phyloP scores from a whole-genome alignment of 73 alveolate genomes.

The Blepharisma japonicum region DNA sequence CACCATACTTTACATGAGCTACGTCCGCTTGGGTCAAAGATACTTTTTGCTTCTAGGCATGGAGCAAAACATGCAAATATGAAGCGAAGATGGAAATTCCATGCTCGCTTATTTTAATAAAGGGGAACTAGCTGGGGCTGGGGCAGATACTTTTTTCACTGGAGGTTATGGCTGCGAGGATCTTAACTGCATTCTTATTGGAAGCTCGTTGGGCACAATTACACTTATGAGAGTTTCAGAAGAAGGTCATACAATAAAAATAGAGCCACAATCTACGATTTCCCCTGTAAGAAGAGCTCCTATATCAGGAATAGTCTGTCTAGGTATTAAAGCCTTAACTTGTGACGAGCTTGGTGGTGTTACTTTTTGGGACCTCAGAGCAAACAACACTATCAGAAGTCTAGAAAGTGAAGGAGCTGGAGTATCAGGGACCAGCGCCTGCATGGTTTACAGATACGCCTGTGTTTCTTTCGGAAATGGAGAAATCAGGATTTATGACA shows the following conservation, averaged over 20 bases:
- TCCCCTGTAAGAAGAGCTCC: not conserved
- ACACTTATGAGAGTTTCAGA: not conserved
- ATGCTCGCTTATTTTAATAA: slow-evolving; percentile 17
- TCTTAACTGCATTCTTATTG: not conserved
- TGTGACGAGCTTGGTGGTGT: not conserved
- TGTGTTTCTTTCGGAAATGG: slow-evolving; percentile 31
- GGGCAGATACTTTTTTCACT: slow-evolving; percentile 4
- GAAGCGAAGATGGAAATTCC: slow-evolving; percentile 30
- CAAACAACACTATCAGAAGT: not conserved
- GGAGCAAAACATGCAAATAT: not conserved
- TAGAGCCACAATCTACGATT: not conserved
- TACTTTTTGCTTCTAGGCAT: not conserved
- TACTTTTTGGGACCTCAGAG: not conserved
- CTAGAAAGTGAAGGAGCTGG: not conserved
- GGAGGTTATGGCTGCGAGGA: slow-evolving; percentile 4
- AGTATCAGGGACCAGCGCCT: not conserved
- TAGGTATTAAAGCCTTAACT: not conserved
- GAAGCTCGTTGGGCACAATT: not conserved
- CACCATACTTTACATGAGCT: not conserved
- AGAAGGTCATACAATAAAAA: not conserved
- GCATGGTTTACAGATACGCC: not conserved
- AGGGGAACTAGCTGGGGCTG: slow-evolving; percentile 8
- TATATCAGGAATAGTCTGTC: not conserved
- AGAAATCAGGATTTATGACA: slow-evolving; percentile 25
- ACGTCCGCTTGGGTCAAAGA: not conserved